Percentiles rank a stretch among this genome's conserved stretches.
Evolutionary conservation across 2,329 filamentous ascomycete species (phyloP).

Genomic region (Fusarium sp.): DNA sequence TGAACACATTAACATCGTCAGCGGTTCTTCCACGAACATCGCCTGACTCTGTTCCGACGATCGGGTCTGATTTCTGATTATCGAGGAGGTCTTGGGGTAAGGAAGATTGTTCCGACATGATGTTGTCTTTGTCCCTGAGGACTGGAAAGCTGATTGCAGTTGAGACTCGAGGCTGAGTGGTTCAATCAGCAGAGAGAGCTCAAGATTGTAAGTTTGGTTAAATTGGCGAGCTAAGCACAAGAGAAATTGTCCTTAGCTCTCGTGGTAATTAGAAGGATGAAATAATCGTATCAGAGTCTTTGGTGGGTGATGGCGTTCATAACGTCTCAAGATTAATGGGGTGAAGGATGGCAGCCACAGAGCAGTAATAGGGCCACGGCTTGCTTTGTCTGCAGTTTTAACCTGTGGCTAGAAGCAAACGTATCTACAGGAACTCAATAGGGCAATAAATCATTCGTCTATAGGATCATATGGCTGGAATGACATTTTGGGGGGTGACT

Average conservation of each 20-base stretch:
- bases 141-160: fast-evolving
- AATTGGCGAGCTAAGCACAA: fast-evolving
- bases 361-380: not conserved
- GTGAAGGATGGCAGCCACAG: not conserved
- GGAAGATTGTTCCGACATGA: not conserved
- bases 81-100: not conserved
- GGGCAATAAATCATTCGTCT: not conserved
- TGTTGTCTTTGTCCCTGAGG: not conserved
- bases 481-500: not conserved
- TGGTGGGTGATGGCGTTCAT: no score
- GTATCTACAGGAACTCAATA: not conserved
- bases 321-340: not conserved
- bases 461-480: not conserved
- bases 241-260: fast-evolving
- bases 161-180: not conserved
- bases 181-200: fast-evolving
- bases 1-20: not conserved
- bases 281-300: not conserved
- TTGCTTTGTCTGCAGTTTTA: not conserved
- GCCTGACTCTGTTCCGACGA: not conserved
- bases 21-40: not conserved
- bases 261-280: fast-evolving
- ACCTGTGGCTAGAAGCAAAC: not conserved
- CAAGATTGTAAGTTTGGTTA: fast-evolving
- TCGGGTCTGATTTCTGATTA: not conserved